These are phyloP conservation scores for Cryptococcus depauperatus DNA, from an alignment of 1,284 basidiomycete genomes.

Conservation along the genomic window DNA sequence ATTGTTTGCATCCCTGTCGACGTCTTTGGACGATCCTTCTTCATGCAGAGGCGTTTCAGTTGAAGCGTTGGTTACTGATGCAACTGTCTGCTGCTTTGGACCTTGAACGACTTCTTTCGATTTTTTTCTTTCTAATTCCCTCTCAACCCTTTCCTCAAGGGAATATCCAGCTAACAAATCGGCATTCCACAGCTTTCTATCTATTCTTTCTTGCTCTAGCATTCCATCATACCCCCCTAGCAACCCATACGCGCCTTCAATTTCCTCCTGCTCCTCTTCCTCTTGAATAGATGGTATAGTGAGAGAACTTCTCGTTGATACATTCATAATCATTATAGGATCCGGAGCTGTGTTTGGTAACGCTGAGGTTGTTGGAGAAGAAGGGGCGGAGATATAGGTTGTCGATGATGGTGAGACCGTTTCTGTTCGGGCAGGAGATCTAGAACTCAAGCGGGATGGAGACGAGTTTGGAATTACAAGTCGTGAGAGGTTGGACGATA, in stretches of 20 bases:
- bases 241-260: no score
- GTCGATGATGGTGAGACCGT: conserved; percentile 18
- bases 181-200: conserved; percentile 37
- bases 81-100: no score
- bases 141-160: conserved; percentile 31
- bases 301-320: no score
- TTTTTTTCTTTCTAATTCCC: conserved; percentile 24
- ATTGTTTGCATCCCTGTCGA: no score
- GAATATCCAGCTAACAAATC: conserved; percentile 39
- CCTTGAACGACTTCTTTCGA: no score
- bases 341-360: not conserved
- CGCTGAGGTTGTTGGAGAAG: conserved; percentile 12
- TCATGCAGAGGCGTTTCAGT: no score
- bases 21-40: no score
- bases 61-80: no score
- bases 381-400: conserved; percentile 26
- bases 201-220: conserved; percentile 22
- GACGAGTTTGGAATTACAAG: not conserved
- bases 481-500: not conserved
- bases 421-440: not conserved
- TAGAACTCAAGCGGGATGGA: not conserved
- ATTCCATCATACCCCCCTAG: conserved; percentile 4
- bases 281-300: no score
- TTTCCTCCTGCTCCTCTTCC: conserved; percentile 6
- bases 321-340: no score